Percentiles rank a stretch among this genome's conserved stretches.
These are phyloP conservation scores for Scolecobasidium constrictum DNA, from an alignment of 2,329 filamentous ascomycete species.

Conservation along the genomic window DNA sequence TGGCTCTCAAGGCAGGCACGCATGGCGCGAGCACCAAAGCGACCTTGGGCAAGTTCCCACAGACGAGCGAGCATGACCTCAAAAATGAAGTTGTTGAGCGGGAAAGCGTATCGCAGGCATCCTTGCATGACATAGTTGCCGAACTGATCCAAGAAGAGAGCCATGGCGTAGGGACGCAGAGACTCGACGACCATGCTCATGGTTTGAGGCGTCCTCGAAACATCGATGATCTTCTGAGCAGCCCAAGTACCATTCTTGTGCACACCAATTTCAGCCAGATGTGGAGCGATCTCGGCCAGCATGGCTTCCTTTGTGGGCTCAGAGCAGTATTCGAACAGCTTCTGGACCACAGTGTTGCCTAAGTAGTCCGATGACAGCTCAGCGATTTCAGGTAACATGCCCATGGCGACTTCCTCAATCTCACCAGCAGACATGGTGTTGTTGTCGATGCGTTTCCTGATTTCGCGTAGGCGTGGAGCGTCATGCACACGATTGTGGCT, in stretches of 20 bases:
- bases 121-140: constrained; percentile 98
- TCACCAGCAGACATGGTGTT: constrained; percentile 75
- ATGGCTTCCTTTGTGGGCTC: constrained; percentile 85
- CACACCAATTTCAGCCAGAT: constrained; percentile 90
- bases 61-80: constrained; percentile 91
- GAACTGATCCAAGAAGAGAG: constrained; percentile 92
- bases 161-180: constrained; percentile 75
- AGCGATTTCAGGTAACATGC: constrained; percentile 94
- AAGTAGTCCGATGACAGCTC: constrained; percentile 93
- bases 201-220: constrained; percentile 74
- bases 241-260: constrained; percentile 99
- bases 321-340: constrained; percentile 93
- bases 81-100: constrained; percentile 94
- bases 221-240: constrained; percentile 97
- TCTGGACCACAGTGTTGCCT: constrained; percentile 98
- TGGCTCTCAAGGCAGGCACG: constrained; percentile 93
- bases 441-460: constrained; percentile 95
- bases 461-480: constrained; percentile 87
- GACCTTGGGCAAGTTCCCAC: constrained; percentile 87
- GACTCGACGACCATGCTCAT: constrained; percentile 77
- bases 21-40: constrained; percentile 93
- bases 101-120: constrained; percentile 80
- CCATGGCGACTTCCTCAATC: constrained; percentile 82
- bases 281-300: constrained; percentile 76
- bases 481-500: constrained; percentile 84